Base-by-base conservation (phyloP, 495 filamentous ascomycete species). In the Hypoxylon intermedium region DNA sequence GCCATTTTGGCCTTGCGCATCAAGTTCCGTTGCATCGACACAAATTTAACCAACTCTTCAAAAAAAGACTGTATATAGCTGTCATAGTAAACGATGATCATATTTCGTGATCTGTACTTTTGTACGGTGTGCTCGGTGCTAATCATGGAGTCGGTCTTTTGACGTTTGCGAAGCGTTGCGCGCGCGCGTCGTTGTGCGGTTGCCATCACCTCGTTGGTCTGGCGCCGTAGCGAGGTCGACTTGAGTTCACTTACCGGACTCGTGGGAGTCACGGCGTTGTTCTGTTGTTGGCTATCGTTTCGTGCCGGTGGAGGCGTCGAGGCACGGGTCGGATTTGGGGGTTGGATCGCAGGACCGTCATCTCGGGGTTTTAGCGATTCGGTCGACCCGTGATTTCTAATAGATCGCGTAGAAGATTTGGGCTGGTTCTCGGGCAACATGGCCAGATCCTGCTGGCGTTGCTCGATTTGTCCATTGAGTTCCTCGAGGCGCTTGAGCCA, bases 71-170 rank as follows among this genome's bases (percentile, higher is more conserved):
- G 92, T 9, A 92, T 87, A 53, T 90, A 85, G 63, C 89, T 89
- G 69, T 97, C 92, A 71, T 96, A 97, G 70, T 92, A 89, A 36
- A 97, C 88, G 21, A 93, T 86, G 51, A 95, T 85, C 83, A 91
- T 92, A 57, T 83, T 85, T 50, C 89, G 83, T 9, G 84, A 87
- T 51, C 90, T 86, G 69, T 88, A 90, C 78, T 68, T 79, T 38
- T 66, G 83, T 53, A 64, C 75, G 62, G 43, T 72, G 60, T 60
- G 67, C 54, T 83, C 79, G 36, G 68, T 77, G 26, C 84, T 87
- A 19, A 82, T 67, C 54, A 86, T 72, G 6, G 86, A 88, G 9
- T 80, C 79, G 7, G 83, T 83, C 64, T 86, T 86, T 33, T 82
- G 79, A 53, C 83, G 82, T 68, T 75, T 82, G 66, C 69, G 74